Base-by-base conservation (phyloP, 2,329 filamentous ascomycete genomes). In the Cladosporium sp. region DNA sequence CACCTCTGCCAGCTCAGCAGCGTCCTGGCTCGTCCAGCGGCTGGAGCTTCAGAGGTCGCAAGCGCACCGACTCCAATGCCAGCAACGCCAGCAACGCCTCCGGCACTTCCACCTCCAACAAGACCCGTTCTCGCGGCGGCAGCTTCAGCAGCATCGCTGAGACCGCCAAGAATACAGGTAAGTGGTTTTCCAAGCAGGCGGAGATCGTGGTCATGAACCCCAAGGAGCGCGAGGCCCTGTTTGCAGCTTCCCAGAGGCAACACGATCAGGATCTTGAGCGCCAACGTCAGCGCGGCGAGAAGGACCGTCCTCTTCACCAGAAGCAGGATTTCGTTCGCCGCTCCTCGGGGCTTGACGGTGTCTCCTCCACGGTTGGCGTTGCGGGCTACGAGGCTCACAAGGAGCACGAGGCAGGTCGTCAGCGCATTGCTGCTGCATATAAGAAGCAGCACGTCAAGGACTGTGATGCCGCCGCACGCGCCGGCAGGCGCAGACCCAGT, bases 141-240 rank as follows among this genome's bases (percentile, higher is more conserved):
- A 66, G 63, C 23, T 63, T 65, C 49, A 56, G 66, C 16, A 62
- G 64, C 7, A 36, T 67, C 26, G 51, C 53, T 13, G 63, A 66
- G 5, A 28, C 59, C 46, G 59, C 59, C 3, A 65, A 60, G 58
- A 54, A 48, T 6, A 36, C 34, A 66, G 65, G 6, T 53, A 67
- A 26, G 66, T 68, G 32, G 46, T 63, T 25, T 16, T 26, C 4
- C 43, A 21, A 49, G 21, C 43, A 30, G 0, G 39, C 58, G 10
- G 59, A 63, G 1, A 69, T 66, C 21, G 28, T 68, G 13, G 36
- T 58, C 13, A 64, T 67, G 57, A 58, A 26, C 39, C 23, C 62
- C 11, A 5, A 23, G 32, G 62, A 66, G 28, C 59, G 67, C 39
- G 63, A 67, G 7, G 23, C 39, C 39, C 8, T 46, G 39, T 46